A percentile compares a stretch with the other conserved stretches of the same genome.
Evolutionary conservation across 164 flowering plant genomes (phyloP).

Genomic region (Platanus orientalis): DNA sequence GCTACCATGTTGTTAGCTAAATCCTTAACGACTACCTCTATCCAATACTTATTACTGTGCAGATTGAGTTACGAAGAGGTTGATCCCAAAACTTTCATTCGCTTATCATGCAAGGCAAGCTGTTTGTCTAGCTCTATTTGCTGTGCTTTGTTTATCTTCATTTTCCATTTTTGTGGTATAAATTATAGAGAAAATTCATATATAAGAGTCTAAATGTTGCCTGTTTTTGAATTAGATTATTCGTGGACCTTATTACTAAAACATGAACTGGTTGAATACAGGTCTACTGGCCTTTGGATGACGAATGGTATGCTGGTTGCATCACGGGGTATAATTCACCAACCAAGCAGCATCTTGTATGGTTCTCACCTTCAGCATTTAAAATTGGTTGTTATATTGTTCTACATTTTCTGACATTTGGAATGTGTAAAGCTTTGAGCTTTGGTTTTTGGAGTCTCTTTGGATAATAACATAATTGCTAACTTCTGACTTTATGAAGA

Average conservation of each 20-base stretch:
- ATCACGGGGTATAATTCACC: conserved; percentile 48
- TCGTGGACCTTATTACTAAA: neutral
- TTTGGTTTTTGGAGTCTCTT: neutral
- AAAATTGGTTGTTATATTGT: conserved; percentile 3
- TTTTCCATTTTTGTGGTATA: neutral
- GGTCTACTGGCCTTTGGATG: conserved; percentile 94
- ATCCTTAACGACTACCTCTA: neutral
- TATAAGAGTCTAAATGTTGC: neutral
- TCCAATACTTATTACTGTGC: conserved; percentile 12
- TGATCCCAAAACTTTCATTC: conserved; percentile 60
- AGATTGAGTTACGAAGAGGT: conserved; percentile 63
- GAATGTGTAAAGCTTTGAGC: neutral
- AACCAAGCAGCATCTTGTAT: conserved; percentile 56
- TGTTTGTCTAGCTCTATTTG: neutral
- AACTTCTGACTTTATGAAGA: neutral
- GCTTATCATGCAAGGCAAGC: conserved; percentile 80
- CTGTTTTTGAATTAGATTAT: neutral
- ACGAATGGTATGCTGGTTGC: conserved; percentile 68
- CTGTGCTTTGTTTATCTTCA: neutral
- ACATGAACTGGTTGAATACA: conserved; percentile 20
- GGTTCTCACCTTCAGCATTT: conserved; percentile 9
- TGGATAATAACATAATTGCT: neutral
- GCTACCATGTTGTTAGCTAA: neutral
- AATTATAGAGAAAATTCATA: neutral
- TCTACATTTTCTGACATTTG: neutral